Conservation (phyloP, 345 rosid genomes). For the Cardiospermum halicacabum region DNA sequence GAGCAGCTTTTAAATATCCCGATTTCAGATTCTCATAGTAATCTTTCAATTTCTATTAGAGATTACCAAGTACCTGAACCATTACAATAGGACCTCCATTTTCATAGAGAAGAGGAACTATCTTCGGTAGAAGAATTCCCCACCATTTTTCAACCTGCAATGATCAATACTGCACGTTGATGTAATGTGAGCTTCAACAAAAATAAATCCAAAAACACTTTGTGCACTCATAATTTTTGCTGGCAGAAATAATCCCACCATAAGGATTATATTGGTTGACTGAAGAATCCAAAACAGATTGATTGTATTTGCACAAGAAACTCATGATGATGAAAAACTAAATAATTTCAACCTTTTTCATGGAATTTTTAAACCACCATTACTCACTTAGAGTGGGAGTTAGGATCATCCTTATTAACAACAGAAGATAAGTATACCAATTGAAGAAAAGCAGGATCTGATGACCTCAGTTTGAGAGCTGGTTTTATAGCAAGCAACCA, state of each 20-base stretch:
- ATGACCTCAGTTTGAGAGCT: conserved; percentile 60
- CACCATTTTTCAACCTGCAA: conserved; percentile 88
- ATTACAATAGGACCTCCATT: conserved; percentile 88
- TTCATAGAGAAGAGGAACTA: conserved; percentile 62
- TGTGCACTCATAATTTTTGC: background rate
- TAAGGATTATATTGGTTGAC: background rate
- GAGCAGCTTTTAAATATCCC: background rate
- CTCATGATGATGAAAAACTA: background rate
- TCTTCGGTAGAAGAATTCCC: conserved; percentile 64
- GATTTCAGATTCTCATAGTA: background rate
- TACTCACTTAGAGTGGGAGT: background rate
- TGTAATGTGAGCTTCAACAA: background rate
- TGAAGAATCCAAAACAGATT: background rate
- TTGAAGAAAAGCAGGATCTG: conserved; percentile 69
- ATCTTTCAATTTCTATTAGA: conserved; percentile 2
- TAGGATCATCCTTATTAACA: background rate
- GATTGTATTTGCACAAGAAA: background rate
- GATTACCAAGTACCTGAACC: conserved; percentile 62
- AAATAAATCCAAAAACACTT: background rate
- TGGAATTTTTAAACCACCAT: background rate
- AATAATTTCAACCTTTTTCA: background rate
- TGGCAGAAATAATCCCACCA: background rate
- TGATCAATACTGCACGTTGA: background rate
- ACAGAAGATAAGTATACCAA: conserved; percentile 37
- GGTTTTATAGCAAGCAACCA: conserved; percentile 82